Base-by-base conservation (phyloP, 2,329 filamentous ascomycete genomes). In the Colletotrichum chrysophilum region DNA sequence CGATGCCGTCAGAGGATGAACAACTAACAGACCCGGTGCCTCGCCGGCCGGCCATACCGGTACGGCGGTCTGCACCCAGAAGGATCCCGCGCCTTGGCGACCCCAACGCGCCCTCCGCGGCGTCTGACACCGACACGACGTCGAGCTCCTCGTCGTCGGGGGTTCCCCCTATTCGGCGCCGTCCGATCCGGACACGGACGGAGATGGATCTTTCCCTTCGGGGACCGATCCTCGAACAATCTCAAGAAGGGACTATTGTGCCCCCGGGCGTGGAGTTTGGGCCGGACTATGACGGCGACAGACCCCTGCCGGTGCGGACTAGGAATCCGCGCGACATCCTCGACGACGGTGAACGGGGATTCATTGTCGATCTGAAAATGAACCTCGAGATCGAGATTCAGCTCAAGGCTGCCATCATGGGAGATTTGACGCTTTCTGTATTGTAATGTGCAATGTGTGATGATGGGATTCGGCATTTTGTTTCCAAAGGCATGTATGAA, bases 321-420 rank as follows among this genome's bases (percentile, higher is more conserved):
- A 75, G 66, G 56, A 75, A 75, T 24, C 70, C 74, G 32, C 70
- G 74, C 13, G 70, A 73, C 65, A 75, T 75, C 5, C 56, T 75
- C 18, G 48, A 75, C 26, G 70, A 75, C 6, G 74, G 74, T 26
- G 74, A 75, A 24, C 64, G 70, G 65, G 74, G 74, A 16, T 75
- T 75, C n/a, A 75, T 75, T 21, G 70, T 75, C 24, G 70, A 75
- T 16, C 30, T 75, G 32, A 75, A 65, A 48, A 32, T 75, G 43
- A 75, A 75, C 21, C 26, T 75, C 12, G 38, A 69, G 21, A 65
- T 75, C n/a, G 74, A 75, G 43, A 65, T 75, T 9, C 26, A 75
- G 4, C 71, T 75, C 43, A 75, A 69, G 34, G 74, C 74, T 9
- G 71, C 65, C 38, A 71, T 75, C 3, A 73, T 68, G 64, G 74